Conservation (phyloP, 2,329 filamentous ascomycete species). For the Botrytis elliptica region DNA sequence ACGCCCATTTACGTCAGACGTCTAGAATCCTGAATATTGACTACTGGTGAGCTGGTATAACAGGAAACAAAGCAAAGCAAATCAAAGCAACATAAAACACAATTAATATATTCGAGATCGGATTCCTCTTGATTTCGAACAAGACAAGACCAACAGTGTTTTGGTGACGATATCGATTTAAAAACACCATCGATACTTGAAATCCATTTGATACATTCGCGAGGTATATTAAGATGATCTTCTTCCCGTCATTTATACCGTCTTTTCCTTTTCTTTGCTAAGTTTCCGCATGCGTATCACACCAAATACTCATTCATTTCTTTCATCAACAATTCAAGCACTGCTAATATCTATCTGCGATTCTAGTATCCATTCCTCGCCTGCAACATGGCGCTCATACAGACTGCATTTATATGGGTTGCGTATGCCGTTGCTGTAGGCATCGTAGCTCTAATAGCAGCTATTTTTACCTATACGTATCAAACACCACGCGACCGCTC, state of each 20-base stretch:
- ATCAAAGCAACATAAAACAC: background rate
- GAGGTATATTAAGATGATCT: background rate
- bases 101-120: background rate
- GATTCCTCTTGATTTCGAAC: background rate
- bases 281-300: constrained; percentile 10
- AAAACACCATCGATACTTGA: background rate
- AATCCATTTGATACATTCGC: background rate
- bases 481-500: constrained; percentile 87
- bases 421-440: constrained; percentile 81
- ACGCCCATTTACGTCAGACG: constrained; percentile 17
- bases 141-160: background rate
- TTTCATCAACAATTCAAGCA: background rate
- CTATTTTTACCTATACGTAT: constrained; percentile 87
- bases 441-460: constrained; percentile 72
- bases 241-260: background rate
- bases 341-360: background rate
- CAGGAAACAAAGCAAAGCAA: background rate
- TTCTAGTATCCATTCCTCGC: background rate
- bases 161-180: background rate
- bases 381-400: constrained; percentile 57
- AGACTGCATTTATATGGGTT: constrained; percentile 91
- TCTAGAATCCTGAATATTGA: constrained; percentile 13
- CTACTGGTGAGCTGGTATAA: background rate
- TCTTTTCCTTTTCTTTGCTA: background rate
- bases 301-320: background rate